Percentiles rank a stretch among this genome's conserved stretches.
phyloP scores from a whole-genome alignment of 2,329 filamentous ascomycete species.

The Epichloe gansuensis region DNA sequence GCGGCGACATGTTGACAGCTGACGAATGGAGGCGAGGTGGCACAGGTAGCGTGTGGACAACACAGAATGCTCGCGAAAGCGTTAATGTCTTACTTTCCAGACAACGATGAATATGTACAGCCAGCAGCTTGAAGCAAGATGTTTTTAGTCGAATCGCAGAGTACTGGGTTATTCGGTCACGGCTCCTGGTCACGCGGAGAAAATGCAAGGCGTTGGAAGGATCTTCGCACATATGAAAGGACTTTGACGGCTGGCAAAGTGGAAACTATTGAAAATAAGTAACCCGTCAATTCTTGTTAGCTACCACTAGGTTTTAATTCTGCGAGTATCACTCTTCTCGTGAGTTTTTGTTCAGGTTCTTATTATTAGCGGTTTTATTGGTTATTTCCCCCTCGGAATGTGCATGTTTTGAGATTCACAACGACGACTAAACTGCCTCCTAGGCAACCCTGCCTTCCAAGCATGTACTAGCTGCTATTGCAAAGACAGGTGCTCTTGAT shows the following conservation, averaged over 20 bases:
- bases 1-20: conserved; percentile 39
- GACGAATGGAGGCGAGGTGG: conserved; percentile 59
- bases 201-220: background rate
- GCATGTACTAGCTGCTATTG: background rate
- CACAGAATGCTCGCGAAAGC: conserved; percentile 47
- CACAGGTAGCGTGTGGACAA: conserved; percentile 40
- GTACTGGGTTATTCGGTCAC: background rate
- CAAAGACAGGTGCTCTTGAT: background rate
- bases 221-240: background rate
- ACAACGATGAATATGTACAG: conserved; percentile 23
- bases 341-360: background rate
- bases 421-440: background rate
- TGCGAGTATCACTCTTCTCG: background rate
- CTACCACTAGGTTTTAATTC: background rate
- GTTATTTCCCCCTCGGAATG: background rate
- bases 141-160: background rate
- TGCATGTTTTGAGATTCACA: background rate
- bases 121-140: background rate
- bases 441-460: background rate
- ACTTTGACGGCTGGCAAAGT: background rate
- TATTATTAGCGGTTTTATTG: background rate
- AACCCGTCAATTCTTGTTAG: background rate
- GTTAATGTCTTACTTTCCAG: conserved; percentile 48
- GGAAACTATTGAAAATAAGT: background rate
- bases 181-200: background rate